Conservation (phyloP, 306 rosid genomes). For the Neltuma alba region DNA sequence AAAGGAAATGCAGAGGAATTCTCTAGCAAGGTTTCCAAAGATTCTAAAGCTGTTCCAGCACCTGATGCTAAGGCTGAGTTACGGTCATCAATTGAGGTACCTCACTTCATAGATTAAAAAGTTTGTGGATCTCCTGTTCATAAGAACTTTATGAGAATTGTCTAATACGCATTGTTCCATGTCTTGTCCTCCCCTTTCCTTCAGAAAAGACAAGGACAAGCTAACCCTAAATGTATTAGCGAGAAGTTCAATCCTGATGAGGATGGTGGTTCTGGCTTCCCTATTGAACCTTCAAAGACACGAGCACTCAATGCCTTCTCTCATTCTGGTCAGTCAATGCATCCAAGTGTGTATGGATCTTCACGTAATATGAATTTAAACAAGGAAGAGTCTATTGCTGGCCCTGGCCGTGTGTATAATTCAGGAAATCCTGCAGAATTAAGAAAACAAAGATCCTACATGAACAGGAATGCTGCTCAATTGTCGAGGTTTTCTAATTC, state of each 20-base stretch:
- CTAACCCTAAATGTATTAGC: slow-evolving; percentile 49
- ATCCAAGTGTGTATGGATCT: slow-evolving; percentile 56
- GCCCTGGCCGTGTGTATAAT: neutral
- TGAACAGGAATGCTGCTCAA: slow-evolving; percentile 46
- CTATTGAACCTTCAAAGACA: slow-evolving; percentile 56
- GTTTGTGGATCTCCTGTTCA: slow-evolving; percentile 21
- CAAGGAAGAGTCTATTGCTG: slow-evolving; percentile 40
- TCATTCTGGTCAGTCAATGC: slow-evolving; percentile 63
- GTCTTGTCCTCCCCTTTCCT: neutral
- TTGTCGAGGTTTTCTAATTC: slow-evolving; percentile 74
- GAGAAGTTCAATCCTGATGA: slow-evolving; percentile 63
- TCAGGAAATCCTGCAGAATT: slow-evolving; percentile 45
- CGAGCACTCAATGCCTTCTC: slow-evolving; percentile 42
- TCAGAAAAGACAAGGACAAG: slow-evolving; percentile 60
- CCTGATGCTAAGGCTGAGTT: slow-evolving; percentile 61
- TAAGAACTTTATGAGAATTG: slow-evolving; percentile 14
- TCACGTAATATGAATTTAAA: slow-evolving; percentile 48
- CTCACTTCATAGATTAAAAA: slow-evolving; percentile 4
- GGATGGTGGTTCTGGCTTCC: slow-evolving; percentile 60
- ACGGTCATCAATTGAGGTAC: slow-evolving; percentile 65
- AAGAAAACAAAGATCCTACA: slow-evolving; percentile 54
- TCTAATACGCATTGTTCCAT: slow-evolving; percentile 27
- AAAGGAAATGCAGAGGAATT: slow-evolving; percentile 52
- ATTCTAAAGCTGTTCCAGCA: slow-evolving; percentile 61
- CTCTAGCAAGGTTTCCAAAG: slow-evolving; percentile 44